These are phyloP conservation scores for Fusarium staphyleae DNA, from an alignment of 2,329 filamentous ascomycete species.

Conservation along the genomic window DNA sequence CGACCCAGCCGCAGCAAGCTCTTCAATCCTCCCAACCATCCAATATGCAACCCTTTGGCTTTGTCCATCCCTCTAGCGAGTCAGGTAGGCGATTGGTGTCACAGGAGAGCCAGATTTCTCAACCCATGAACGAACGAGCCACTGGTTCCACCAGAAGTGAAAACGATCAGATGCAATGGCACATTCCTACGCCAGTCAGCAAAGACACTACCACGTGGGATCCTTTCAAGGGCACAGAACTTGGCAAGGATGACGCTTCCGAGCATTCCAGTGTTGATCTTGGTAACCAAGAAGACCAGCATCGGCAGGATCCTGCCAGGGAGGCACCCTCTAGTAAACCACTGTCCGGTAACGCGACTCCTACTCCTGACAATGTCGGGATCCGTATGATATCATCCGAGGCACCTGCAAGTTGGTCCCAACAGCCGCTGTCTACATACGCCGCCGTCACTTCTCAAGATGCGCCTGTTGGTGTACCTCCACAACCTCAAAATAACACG, in stretches of 20 bases:
- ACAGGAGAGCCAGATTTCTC: constrained; percentile 21
- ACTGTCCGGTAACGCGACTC: constrained; percentile 14
- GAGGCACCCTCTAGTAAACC: constrained; percentile 17
- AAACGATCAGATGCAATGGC: constrained; percentile 32
- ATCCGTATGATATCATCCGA: constrained; percentile 37
- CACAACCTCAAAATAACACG: constrained; percentile 30
- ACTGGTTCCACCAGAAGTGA: constrained; percentile 22
- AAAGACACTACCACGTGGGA: constrained; percentile 33
- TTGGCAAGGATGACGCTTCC: constrained; percentile 19
- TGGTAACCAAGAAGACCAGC: constrained; percentile 2
- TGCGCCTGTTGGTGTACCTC: background rate
- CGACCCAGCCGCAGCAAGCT: constrained; percentile 32
- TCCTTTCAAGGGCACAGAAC: constrained; percentile 30
- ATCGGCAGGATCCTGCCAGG: constrained; percentile 2
- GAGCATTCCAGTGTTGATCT: constrained; percentile 18
- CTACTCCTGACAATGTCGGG: constrained; percentile 24
- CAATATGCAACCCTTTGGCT: constrained; percentile 31
- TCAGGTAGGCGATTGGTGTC: constrained; percentile 36
- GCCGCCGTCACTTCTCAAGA: constrained; percentile 1
- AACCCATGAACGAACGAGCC: constrained; percentile 14
- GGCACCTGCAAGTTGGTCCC: constrained; percentile 6
- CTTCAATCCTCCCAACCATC: constrained; percentile 35
- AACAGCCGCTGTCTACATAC: constrained; percentile 15
- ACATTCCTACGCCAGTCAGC: constrained; percentile 33
- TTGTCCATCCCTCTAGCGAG: constrained; percentile 30